phyloP scores from a whole-genome alignment of 306 rosid species.

The Cicer chorassanicum region DNA sequence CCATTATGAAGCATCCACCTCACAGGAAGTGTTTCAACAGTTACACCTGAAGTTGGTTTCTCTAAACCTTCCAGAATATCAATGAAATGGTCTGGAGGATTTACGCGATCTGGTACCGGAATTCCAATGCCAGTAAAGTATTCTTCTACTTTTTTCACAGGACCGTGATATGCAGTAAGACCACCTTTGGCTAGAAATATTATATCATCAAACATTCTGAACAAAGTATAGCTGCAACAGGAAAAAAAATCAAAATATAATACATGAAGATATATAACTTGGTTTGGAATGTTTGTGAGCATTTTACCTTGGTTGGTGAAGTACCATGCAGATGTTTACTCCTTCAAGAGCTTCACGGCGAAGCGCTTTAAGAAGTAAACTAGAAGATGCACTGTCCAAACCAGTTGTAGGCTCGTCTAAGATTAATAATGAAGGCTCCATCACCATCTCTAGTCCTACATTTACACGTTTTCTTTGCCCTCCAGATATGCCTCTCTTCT shows the following conservation, averaged over 20 bases:
- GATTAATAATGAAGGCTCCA: constrained; percentile 75
- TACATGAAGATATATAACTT: neutral
- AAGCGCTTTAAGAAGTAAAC: constrained; percentile 70
- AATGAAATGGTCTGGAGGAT: constrained; percentile 80
- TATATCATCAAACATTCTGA: constrained; percentile 81
- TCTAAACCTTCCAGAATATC: constrained; percentile 75
- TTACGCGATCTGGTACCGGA: constrained; percentile 67
- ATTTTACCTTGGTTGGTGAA: constrained; percentile 75
- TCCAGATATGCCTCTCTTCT: constrained; percentile 76
- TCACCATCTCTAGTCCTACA: constrained; percentile 78
- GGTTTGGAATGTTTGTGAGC: constrained; percentile 23
- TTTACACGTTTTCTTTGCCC: constrained; percentile 75
- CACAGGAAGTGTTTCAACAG: constrained; percentile 64
- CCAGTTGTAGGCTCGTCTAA: constrained; percentile 81
- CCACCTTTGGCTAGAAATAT: constrained; percentile 79
- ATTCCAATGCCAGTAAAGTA: constrained; percentile 71
- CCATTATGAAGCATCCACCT: constrained; percentile 88
- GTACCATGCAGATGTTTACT: constrained; percentile 77
- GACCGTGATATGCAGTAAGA: constrained; percentile 70
- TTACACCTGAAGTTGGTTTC: constrained; percentile 58
- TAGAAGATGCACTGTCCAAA: constrained; percentile 74
- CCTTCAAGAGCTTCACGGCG: constrained; percentile 83
- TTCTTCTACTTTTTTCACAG: constrained; percentile 71
- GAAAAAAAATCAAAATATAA: constrained; percentile 36
- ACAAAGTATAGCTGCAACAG: constrained; percentile 62